These are phyloP conservation scores for Coniferiporia sulphurascens DNA, from an alignment of 1,284 basidiomycete species.

Conservation along the genomic window DNA sequence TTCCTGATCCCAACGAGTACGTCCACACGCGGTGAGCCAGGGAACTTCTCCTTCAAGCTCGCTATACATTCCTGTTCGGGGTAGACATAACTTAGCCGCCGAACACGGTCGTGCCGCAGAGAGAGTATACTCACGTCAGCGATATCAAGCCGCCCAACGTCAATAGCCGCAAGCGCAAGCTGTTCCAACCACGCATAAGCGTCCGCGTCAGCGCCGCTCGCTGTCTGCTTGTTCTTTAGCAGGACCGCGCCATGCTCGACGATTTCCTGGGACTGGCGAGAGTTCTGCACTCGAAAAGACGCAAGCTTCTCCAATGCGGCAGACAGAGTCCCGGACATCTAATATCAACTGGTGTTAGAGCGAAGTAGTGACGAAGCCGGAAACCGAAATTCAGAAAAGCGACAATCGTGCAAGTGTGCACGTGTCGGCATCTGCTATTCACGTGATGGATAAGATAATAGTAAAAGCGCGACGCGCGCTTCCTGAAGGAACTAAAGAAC, in stretches of 20 bases:
- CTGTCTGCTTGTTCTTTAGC: constrained; percentile 46
- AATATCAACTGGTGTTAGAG: no score
- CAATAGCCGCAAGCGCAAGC: constrained; percentile 80
- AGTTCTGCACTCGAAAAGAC: constrained; percentile 61
- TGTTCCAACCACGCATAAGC: constrained; percentile 87
- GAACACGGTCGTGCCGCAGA: not conserved
- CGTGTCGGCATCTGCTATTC: no score
- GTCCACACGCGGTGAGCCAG: constrained; percentile 77
- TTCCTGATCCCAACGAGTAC: constrained; percentile 83
- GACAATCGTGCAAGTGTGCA: no score
- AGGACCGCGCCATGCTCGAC: constrained; percentile 60
- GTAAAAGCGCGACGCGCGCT: no score
- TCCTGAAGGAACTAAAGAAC: no score
- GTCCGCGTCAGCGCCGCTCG: constrained; percentile 56
- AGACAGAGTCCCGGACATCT: no score
- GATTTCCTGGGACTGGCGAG: constrained; percentile 65
- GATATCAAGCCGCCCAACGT: constrained; percentile 73
- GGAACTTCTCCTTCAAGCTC: constrained; percentile 69
- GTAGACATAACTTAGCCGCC: not conserved
- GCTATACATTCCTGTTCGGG: constrained; percentile 55
- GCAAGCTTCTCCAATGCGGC: constrained; percentile 59
- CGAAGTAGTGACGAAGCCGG: no score
- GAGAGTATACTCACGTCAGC: constrained; percentile 65
- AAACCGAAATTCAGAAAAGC: no score
- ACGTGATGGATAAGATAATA: no score